Evolutionary conservation across 768 basidiomycete species (phyloP).

Genomic region (Asterophora lycoperdoides): DNA sequence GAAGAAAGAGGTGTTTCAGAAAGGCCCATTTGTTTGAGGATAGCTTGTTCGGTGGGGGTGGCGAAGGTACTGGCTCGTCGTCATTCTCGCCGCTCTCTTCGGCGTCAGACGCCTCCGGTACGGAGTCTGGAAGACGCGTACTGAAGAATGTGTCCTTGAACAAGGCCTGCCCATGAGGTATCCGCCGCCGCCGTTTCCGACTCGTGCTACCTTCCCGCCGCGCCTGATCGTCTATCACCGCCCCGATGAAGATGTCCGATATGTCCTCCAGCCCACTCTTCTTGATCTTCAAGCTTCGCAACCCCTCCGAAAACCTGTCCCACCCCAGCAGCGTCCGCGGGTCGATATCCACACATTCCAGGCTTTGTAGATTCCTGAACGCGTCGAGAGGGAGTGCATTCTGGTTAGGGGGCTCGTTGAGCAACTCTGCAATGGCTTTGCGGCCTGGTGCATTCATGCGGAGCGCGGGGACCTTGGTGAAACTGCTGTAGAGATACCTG

Average conservation of each 20-base stretch:
- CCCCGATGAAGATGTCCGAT: constrained; percentile 68
- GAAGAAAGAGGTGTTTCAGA: constrained; percentile 69
- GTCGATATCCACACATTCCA: constrained; percentile 78
- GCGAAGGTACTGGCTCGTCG: constrained; percentile 20
- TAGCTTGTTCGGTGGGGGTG: constrained; percentile 35
- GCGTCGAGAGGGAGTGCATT: constrained; percentile 76
- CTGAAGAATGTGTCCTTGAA: constrained; percentile 39
- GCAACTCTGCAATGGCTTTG: constrained; percentile 64
- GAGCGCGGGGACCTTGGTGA: constrained; percentile 86
- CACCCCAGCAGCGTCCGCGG: constrained; percentile 80
- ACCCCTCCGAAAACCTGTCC: constrained; percentile 68
- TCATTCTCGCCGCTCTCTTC: constrained; percentile 18
- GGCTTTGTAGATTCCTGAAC: constrained; percentile 79
- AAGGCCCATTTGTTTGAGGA: constrained; percentile 68
- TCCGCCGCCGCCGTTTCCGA: constrained; percentile 42
- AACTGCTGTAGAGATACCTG: constrained; percentile 83
- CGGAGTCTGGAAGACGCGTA: constrained; percentile 52
- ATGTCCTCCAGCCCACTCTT: constrained; percentile 82
- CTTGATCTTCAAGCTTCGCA: constrained; percentile 70
- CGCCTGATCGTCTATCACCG: constrained; percentile 75
- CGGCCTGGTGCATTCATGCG: constrained; percentile 59
- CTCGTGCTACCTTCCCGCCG: constrained; percentile 53
- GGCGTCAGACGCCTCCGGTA: constrained; percentile 43
- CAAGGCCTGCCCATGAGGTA: constrained; percentile 30
- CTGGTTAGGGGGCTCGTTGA: constrained; percentile 62